Base-by-base conservation (phyloP, 257 asterid genomes). In the Solanum sejunctum region DNA sequence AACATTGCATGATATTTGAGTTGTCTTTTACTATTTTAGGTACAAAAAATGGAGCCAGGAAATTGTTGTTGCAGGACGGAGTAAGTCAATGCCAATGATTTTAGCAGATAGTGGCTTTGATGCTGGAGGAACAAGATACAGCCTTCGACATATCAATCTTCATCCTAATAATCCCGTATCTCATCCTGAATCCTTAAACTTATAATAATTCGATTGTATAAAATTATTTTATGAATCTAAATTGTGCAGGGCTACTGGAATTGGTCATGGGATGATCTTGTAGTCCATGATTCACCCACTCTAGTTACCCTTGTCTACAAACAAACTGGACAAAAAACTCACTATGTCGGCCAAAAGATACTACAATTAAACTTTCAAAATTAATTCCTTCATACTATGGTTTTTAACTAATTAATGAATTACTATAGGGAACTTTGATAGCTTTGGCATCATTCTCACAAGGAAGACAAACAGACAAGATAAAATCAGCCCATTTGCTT, bases 401-500 rank as follows among this genome's bases (percentile, higher is more conserved):
- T 16, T 39, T 61, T 57, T 56, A 56, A 63, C 70, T 63, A 63
- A n/a, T 6, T 6, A 61, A 49, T 75, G 2, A 17, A 17, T 67
- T 10, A 64, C 21, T 21, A 32, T 87, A 95, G 99, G 99, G 99
- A 52, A 96, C 98, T 28, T 86, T 96, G 89, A 90, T 93, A 81
- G 98, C 97, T 13, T 81, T 96, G 90, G 96, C 97, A 72, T 88
- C 95, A 15, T 94, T 96, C 83, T 89, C 98, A 0, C 90, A 92
- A 84, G 96, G 99, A 83, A 92, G 79, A 84, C 90, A 88, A 41
- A 18, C 89, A 6, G 97, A 94, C 78, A 94, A 91, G 93, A 92
- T 96, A 15, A 91, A 78, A 89, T 96, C 99, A 88, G 97, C 91
- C 99, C 99, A 39, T 86, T 94, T 69, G 99, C 99, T 11, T 96